phyloP scores from a whole-genome alignment of 73 alveolate genomes.

The Tetrahymena elliotti region DNA sequence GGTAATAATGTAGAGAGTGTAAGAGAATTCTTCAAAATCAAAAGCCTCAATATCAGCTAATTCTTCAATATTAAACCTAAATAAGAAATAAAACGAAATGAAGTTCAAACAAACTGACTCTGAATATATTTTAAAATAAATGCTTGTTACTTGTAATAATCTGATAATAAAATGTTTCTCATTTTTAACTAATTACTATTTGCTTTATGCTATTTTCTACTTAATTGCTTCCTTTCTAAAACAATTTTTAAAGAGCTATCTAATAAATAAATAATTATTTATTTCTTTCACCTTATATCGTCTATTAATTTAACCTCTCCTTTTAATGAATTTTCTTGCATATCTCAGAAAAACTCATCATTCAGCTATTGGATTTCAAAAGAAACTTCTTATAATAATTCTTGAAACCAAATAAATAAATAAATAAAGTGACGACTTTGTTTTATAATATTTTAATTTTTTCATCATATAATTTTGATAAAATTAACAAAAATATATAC shows the following conservation, averaged over 20 bases:
- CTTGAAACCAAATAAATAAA: neutral
- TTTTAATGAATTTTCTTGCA: neutral
- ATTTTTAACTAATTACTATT: neutral
- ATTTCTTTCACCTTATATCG: neutral
- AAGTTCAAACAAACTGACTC: too few relatives aligned
- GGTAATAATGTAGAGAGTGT: neutral
- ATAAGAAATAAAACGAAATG: neutral
- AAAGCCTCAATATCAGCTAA: neutral
- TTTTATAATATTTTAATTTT: neutral
- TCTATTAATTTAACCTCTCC: neutral
- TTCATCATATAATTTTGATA: neutral
- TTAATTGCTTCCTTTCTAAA: neutral
- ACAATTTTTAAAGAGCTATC: neutral
- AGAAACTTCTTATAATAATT: neutral
- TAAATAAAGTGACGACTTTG: neutral
- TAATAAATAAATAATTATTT: neutral
- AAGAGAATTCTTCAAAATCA: neutral
- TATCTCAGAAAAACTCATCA: neutral
- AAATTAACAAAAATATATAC: too few relatives aligned
- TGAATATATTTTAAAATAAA: neutral
- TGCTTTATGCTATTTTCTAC: neutral
- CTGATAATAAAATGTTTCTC: neutral
- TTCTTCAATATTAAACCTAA: neutral
- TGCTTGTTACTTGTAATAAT: neutral
- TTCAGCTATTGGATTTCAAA: neutral